Conservation (phyloP, 2,329 filamentous ascomycete species). For the Ascochyta fabae region DNA sequence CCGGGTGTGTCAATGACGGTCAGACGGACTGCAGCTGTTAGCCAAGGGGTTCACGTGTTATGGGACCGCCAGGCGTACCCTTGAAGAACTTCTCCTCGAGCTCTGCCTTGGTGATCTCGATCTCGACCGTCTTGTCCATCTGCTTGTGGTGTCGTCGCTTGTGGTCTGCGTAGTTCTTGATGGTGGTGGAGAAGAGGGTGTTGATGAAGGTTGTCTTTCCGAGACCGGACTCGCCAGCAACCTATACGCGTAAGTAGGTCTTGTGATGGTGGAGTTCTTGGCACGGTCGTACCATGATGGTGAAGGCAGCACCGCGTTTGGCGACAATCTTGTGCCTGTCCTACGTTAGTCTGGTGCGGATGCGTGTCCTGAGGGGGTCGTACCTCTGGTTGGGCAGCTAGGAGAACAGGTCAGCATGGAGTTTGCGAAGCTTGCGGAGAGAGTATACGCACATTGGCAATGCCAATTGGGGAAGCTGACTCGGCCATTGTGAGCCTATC, state of each 20-base stretch:
- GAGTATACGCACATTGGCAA: conserved; percentile 69
- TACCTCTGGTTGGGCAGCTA: conserved; percentile 74
- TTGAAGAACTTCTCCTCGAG: conserved; percentile 99
- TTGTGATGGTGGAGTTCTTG: background rate
- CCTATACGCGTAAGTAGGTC: conserved; percentile 58
- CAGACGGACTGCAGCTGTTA: conserved; percentile 76
- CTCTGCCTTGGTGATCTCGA: conserved; percentile 99
- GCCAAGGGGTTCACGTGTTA: conserved; percentile 4
- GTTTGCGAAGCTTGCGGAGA: background rate
- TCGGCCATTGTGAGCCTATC: conserved; percentile 62
- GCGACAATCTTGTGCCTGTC: conserved; percentile 73
- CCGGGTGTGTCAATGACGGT: conserved; percentile 99
- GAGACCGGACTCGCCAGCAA: conserved; percentile 96
- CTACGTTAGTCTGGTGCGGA: conserved; percentile 40
- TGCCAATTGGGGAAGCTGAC: conserved; percentile 72
- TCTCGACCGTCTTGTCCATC: conserved; percentile 99
- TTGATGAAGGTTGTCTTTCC: conserved; percentile 99
- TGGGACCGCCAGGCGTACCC: conserved; percentile 62
- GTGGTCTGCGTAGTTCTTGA: conserved; percentile 99
- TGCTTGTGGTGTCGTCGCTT: conserved; percentile 99
- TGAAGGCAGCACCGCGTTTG: conserved; percentile 94
- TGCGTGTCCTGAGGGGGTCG: conserved; percentile 33
- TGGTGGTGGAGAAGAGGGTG: conserved; percentile 99
- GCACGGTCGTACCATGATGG: conserved; percentile 81
- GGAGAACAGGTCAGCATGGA: conserved; percentile 43